Conservation (phyloP, 176 grass and related monocot species). For the Saccharum spontaneum region DNA sequence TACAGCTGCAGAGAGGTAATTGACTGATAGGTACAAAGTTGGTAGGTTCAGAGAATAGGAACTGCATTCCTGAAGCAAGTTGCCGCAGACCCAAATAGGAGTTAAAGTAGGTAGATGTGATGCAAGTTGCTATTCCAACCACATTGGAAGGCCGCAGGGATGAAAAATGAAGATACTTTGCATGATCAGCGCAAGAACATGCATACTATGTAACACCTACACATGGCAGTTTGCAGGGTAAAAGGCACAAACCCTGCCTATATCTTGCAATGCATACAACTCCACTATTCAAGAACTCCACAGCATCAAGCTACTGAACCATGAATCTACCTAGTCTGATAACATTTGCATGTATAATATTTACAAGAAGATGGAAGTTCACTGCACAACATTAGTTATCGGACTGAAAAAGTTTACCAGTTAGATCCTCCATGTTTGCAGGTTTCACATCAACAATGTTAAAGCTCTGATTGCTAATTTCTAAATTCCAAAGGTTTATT, state of each 20-base stretch:
- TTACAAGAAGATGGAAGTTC: conserved; percentile 8
- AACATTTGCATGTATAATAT: conserved; percentile 11
- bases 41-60: background rate
- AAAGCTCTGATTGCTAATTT: conserved; percentile 93
- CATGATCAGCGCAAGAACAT: background rate
- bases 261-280: background rate
- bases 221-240: conserved; percentile 10
- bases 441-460: conserved; percentile 98
- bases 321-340: conserved; percentile 38
- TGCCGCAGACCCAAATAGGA: conserved; percentile 5
- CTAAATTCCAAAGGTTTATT: conserved; percentile 95
- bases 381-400: background rate
- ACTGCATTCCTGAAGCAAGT: background rate
- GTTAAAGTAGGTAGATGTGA: background rate
- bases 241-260: conserved; percentile 4
- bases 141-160: background rate
- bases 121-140: conserved; percentile 29
- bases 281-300: conserved; percentile 19
- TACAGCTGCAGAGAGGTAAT: background rate
- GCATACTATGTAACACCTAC: conserved; percentile 15
- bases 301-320: conserved; percentile 2
- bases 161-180: background rate
- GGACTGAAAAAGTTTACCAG: conserved; percentile 49
- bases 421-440: conserved; percentile 97
- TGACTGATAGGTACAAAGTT: background rate